Base-by-base conservation (phyloP, 495 filamentous ascomycete genomes). In the Usnea hakonensis region DNA sequence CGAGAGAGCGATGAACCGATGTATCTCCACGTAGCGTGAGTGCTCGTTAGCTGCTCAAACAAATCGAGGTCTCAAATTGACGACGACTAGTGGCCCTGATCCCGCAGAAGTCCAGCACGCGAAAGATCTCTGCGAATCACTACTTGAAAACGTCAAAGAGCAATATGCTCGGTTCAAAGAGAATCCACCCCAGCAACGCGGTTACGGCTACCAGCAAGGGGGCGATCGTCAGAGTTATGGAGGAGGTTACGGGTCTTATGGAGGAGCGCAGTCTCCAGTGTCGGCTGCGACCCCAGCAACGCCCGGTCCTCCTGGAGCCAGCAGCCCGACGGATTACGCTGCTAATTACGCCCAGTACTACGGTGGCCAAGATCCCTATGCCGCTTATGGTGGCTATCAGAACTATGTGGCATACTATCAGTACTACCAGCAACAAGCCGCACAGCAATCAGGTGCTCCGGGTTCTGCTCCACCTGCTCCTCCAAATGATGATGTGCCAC, bases 11-110 rank as follows among this genome's bases (percentile, higher is more conserved):
- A 98, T 52, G 94, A 98, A 67, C 80, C 88, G 2, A 96, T 98
- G 88, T 97, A 88, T 70, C 78, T 98, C 46, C 92, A 97, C 71
- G 91, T 97, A 57, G 89, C 93, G 91, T 96, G 79, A 73, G 86
- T 81, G 64, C 55, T 53, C 33, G 10, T 21, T n/a, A 33, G 41
- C 26, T 32, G 23, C 28, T 32, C 14, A 52, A 21, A 32, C n/a
- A 6, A 35, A 17, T 40, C 52, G 33, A 37, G 48, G 30, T 10
- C 36, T 46, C 16, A 41, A 37, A 69, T 77, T 76, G 75, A 83
- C 57, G n/a, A 21, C 44, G 16, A 32, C 23, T 65, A 96, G 91
- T 65, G 94, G 91, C 0, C 93, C 93, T 8, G 90, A 96, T 72
- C 83, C 89, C 8, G 81, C 82, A 44, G 87, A 93, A 73, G 93